Base-by-base conservation (phyloP, 495 filamentous ascomycete genomes). In the Friedmanniomyces simplex region DNA sequence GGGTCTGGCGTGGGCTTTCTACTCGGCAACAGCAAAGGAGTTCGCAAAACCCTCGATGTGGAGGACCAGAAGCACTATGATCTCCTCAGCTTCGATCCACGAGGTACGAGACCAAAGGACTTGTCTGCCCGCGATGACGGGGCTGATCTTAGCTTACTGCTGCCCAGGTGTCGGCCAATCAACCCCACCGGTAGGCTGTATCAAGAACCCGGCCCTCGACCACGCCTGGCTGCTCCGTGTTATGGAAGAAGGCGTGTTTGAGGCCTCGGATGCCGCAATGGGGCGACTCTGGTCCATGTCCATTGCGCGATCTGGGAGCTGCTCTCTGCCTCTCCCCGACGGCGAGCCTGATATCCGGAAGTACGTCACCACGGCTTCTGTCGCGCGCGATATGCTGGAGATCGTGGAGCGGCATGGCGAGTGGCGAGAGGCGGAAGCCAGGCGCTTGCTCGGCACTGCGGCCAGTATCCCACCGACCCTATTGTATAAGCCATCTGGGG, bases 21-120 rank as follows among this genome's bases (percentile, higher is more conserved):
- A 13, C 30, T 64, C 1, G 28, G 18, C 14, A 48, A 30, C 41
- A 70, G 60, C 21, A 42, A 57, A 16, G n/a, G 26, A 4, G 24
- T 74, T 0, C 69, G 72, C 34, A 66, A 68, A 20, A 58, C 50
- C 13, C 24, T 62, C 37, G 59, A 62, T 25, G 18, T 47, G 12
- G 53, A 26, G 12, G 39, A 52, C 10, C 55, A 73, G 25, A 72
- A 69, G 60, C 76, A 72, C 51, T 80, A 73, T 60, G 80, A 83
- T 53, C 73, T 82, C 22, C 70, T 83, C 69, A 74, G 76, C 61
- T 79, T 69, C 66, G 79, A 82, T 30, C 73, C 72, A 0, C 65
- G 75, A 2, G 79, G 58, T 32, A 32, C 10, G 28, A 32, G 28
- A 10, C 28, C 28, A 32, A 10, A 3, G 10, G 10, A 32, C 28